phyloP scores from a whole-genome alignment of 352 stramenopile species.

The Nothophytophthora sp. region DNA sequence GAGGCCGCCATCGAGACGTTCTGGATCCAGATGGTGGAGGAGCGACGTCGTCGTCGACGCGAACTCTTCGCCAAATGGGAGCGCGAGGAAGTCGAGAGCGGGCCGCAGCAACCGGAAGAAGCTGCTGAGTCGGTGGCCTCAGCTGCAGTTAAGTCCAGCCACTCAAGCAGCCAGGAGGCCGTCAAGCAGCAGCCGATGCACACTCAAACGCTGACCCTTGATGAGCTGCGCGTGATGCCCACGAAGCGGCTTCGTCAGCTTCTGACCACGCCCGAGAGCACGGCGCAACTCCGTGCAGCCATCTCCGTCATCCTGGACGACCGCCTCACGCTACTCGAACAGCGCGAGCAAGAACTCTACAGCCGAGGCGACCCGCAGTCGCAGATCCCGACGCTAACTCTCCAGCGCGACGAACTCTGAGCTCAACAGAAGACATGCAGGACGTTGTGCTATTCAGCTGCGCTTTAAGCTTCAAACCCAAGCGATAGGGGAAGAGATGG shows the following conservation, averaged over 20 bases:
- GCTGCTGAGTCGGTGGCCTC: no score
- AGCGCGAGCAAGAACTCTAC: conserved; percentile 18
- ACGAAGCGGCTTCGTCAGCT: conserved; percentile 56
- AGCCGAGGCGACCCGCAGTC: background rate
- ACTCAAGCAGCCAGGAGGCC: conserved; percentile 1
- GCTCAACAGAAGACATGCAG: conserved; percentile 3
- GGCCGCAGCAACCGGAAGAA: no score
- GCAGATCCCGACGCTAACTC: background rate
- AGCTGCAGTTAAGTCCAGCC: background rate
- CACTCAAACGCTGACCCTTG: conserved; percentile 41
- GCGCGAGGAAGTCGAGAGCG: conserved; percentile 9
- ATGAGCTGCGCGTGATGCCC: conserved; percentile 44
- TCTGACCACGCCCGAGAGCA: conserved; percentile 29
- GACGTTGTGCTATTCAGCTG: conserved; percentile 81
- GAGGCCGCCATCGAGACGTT: conserved; percentile 76
- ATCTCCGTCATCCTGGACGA: conserved; percentile 54
- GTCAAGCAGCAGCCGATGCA: background rate
- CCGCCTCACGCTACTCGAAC: conserved; percentile 40
- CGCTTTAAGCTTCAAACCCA: conserved; percentile 27
- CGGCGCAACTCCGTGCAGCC: conserved; percentile 32
- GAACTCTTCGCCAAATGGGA: conserved; percentile 59
- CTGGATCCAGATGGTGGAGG: conserved; percentile 76
- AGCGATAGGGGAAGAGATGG: conserved; percentile 1
- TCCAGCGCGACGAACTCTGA: conserved; percentile 33
- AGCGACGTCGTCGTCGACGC: conserved; percentile 30